phyloP scores from a whole-genome alignment of 306 rosid genomes.

The Glycine soja region DNA sequence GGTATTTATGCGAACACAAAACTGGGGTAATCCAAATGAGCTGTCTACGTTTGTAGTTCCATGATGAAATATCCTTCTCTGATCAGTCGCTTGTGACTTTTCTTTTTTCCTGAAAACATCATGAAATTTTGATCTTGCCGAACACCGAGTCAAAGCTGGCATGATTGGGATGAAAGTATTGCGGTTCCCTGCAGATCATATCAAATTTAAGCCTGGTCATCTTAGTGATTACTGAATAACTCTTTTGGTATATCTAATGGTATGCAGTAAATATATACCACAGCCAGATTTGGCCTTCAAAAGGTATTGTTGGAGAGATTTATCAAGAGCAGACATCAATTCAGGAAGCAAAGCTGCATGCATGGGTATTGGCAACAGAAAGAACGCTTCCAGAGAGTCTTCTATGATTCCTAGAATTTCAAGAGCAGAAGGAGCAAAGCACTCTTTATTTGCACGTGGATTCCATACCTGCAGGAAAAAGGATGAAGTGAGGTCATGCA shows the following conservation, averaged over 20 bases:
- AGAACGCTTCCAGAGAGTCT: slow-evolving; percentile 77
- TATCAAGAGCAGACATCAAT: slow-evolving; percentile 70
- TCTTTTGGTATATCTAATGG: slow-evolving; percentile 17
- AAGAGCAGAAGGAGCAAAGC: slow-evolving; percentile 74
- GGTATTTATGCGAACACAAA: slow-evolving; percentile 80
- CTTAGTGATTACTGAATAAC: not conserved
- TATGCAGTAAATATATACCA: slow-evolving; percentile 56
- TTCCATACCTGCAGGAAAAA: slow-evolving; percentile 65
- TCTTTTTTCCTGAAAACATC: slow-evolving; percentile 79
- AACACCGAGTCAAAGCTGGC: slow-evolving; percentile 87
- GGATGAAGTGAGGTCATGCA: not conserved
- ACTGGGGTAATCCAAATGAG: slow-evolving; percentile 68
- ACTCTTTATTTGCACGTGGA: slow-evolving; percentile 72
- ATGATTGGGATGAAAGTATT: slow-evolving; percentile 65
- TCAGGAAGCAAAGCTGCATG: slow-evolving; percentile 70
- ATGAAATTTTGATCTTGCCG: slow-evolving; percentile 65
- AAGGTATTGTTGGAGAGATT: slow-evolving; percentile 73
- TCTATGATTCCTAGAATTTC: slow-evolving; percentile 74
- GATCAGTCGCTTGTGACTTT: slow-evolving; percentile 51
- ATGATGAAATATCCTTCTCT: slow-evolving; percentile 60
- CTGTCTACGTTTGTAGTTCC: slow-evolving; percentile 57
- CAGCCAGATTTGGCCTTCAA: slow-evolving; percentile 75
- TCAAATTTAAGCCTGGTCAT: slow-evolving; percentile 40
- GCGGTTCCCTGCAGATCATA: slow-evolving; percentile 62
- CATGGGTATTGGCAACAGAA: slow-evolving; percentile 72